Base-by-base conservation (phyloP, 2,329 filamentous ascomycete genomes). In the Chrysoporthe deuterocubensis region DNA sequence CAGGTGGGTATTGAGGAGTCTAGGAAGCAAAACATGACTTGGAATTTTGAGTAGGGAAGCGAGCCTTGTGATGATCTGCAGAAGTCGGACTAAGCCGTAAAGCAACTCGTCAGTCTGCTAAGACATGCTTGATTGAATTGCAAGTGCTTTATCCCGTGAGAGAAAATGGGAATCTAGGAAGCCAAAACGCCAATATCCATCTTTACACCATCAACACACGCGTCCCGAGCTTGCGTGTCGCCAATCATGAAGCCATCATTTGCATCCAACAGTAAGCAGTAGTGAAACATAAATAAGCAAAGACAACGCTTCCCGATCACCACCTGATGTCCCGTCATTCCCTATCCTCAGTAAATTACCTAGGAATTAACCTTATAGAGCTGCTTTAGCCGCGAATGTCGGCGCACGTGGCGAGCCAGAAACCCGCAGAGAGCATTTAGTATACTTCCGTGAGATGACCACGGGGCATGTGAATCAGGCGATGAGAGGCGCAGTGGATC, bases 351-450 rank as follows among this genome's bases (percentile, higher is more conserved):
- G 26, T 2, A 26, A 46, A 18, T 7, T n/a, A 13, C 21, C 26
- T 14, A 66, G 57, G n/a, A 64, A 32, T 18, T 2, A 59, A 26
- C 32, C 60, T 68, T 44, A 65, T 59, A 58, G 62, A 58, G 62
- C 58, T 65, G 62, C 57, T 65, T 65, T 62, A 48, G 57, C 57
- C 52, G n/a, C 50, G 3, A 62, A 43, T 34, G 18, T 16, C 44
- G 37, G 37, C 37, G 6, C 37, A 2, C 37, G 37, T 40, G 37
- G 5, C 37, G 37, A 40, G 37, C 37, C 37, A 40, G 37, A 9
- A 40, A 6, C 9, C 13, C 18, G 52, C 52, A 21, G 26, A 4
- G 26, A 40, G 37, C 37, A 40, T 40, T 40, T 40, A 7, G 37
- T 40, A 40, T 9, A 40, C 37, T 40, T 40, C 37, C 37, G 37